These are phyloP conservation scores for Oenanthe javanica DNA, from an alignment of 140 eudicot genomes.

Conservation along the genomic window DNA sequence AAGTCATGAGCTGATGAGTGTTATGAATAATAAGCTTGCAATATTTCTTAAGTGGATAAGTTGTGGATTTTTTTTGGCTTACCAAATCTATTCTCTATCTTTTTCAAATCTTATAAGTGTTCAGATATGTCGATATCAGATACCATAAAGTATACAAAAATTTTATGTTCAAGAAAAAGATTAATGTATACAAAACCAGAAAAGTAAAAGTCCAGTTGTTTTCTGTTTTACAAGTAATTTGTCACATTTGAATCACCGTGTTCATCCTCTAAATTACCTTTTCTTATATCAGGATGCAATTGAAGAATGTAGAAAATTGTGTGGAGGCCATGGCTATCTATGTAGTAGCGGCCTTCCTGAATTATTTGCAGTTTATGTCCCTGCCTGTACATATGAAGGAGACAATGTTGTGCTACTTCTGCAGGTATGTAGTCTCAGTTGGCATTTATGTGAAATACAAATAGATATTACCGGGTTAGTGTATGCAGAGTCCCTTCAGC, in stretches of 20 bases:
- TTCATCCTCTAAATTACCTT: background rate
- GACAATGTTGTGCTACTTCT: slow-evolving; percentile 80
- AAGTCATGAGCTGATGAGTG: background rate
- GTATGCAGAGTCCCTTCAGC: background rate
- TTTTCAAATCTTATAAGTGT: background rate
- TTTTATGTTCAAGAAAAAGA: background rate
- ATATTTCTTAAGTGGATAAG: background rate
- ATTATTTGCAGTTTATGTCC: slow-evolving; percentile 91
- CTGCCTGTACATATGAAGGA: slow-evolving; percentile 99
- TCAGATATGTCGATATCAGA: background rate
- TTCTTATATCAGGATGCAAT: slow-evolving; percentile 66
- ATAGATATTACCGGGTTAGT: background rate
- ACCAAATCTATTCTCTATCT: background rate
- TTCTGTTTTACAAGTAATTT: background rate
- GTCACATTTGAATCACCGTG: background rate
- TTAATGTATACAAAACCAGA: background rate
- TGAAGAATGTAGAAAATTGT: slow-evolving; percentile 88
- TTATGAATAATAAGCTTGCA: background rate
- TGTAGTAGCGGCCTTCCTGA: slow-evolving; percentile 98
- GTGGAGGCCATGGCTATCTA: slow-evolving; percentile 98
- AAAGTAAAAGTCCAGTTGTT: background rate
- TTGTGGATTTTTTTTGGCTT: background rate
- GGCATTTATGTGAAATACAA: background rate
- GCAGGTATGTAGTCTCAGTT: slow-evolving; percentile 46
- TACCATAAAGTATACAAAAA: background rate